Evolutionary conservation across 2,329 filamentous ascomycete genomes (phyloP).

Genomic region (Moelleriella libera): DNA sequence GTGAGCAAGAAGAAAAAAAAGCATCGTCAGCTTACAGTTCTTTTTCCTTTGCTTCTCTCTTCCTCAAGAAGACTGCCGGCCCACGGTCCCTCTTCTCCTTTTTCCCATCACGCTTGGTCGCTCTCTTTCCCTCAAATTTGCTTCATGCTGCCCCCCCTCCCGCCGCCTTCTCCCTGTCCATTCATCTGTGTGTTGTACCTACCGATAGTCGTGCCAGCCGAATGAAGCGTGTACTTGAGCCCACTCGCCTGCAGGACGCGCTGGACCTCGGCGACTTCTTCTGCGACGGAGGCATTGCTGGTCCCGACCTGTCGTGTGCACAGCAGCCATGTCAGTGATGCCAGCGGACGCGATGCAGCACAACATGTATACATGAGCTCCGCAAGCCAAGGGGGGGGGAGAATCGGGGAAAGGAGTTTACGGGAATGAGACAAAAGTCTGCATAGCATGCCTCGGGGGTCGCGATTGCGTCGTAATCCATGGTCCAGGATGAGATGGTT

Average conservation of each 20-base stretch:
- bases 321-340: no score
- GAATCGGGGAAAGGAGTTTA: constrained; percentile 20
- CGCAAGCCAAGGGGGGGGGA: background rate
- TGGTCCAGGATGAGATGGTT: constrained; percentile 5
- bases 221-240: constrained; percentile 78
- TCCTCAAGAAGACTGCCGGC: no score
- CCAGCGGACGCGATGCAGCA: no score
- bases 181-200: constrained; percentile 14
- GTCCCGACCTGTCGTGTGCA: constrained; percentile 54
- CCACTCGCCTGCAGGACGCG: constrained; percentile 69
- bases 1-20: background rate
- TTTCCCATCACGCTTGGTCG: no score
- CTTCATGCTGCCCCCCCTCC: no score
- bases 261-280: constrained; percentile 82
- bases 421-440: constrained; percentile 85
- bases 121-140: no score
- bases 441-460: constrained; percentile 69
- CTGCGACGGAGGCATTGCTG: constrained; percentile 57
- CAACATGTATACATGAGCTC: no score
- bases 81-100: no score
- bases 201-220: constrained; percentile 87
- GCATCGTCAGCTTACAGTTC: no score
- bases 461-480: constrained; percentile 33
- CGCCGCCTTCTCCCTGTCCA: background rate
- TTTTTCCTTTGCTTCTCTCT: no score